Conservation (phyloP, 1,139 yeast genomes). For the Kodamaea alishanica region DNA sequence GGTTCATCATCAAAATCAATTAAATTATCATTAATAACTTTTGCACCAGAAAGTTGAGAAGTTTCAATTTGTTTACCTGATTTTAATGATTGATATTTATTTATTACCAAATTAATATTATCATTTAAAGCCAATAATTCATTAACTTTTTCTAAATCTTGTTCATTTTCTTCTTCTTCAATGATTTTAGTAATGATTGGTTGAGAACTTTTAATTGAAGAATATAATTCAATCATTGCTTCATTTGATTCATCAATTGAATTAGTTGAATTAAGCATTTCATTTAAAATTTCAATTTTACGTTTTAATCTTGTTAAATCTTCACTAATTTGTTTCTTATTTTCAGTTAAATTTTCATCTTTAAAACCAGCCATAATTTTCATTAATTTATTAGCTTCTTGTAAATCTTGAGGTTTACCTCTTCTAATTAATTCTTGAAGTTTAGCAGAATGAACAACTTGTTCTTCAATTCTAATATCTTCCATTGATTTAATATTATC, state of each 20-base stretch:
- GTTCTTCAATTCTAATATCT: conserved; percentile 89
- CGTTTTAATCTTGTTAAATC: conserved; percentile 83
- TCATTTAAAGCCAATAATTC: conserved; percentile 72
- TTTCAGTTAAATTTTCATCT: conserved; percentile 67
- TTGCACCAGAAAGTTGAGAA: conserved; percentile 45
- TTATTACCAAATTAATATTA: conserved; percentile 64
- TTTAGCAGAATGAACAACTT: conserved; percentile 89
- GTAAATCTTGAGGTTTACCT: conserved; percentile 92
- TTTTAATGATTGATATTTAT: conserved; percentile 64
- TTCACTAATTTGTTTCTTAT: conserved; percentile 74
- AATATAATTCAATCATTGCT: conserved; percentile 73
- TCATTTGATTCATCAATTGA: conserved; percentile 58
- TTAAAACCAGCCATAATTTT: conserved; percentile 97
- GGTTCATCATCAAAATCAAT: conserved; percentile 69
- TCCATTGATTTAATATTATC: conserved; percentile 85
- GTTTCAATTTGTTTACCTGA: conserved; percentile 65
- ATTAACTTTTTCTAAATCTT: conserved; percentile 62
- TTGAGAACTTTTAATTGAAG: conserved; percentile 76
- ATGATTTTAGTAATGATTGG: conserved; percentile 85
- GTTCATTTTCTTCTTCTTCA: conserved; percentile 52
- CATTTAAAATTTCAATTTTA: conserved; percentile 86
- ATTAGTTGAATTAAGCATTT: conserved; percentile 66
- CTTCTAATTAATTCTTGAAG: conserved; percentile 92
- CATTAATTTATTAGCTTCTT: conserved; percentile 95
- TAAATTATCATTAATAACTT: conserved; percentile 50